A percentile compares a stretch with the other conserved stretches of the same genome.
Conservation (phyloP, 306 rosid genomes). For the Cucumis sativus region DNA sequence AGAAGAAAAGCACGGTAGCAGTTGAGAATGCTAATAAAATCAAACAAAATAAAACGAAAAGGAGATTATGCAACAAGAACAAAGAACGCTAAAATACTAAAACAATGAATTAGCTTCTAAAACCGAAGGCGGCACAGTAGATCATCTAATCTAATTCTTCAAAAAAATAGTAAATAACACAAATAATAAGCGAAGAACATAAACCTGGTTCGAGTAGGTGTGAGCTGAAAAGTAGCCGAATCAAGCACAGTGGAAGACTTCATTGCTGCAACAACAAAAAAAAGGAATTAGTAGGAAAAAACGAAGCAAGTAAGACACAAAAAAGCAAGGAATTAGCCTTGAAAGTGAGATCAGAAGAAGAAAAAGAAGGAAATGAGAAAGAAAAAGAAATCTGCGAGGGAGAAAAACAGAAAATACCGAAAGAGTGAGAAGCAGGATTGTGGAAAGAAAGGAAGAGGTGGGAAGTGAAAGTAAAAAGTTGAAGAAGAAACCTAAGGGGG, state of each 20-base stretch:
- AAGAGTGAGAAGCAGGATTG: slow-evolving; percentile 2
- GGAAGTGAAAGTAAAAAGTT: slow-evolving; percentile 17
- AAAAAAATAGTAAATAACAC: slow-evolving; percentile 1
- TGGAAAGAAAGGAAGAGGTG: slow-evolving; percentile 13
- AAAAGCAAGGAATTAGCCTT: not conserved
- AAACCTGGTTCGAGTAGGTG: slow-evolving; percentile 93
- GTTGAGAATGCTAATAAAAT: not conserved
- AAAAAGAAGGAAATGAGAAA: not conserved
- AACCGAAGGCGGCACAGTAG: slow-evolving; percentile 9
- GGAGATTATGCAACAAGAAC: not conserved
- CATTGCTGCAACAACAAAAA: slow-evolving; percentile 21
- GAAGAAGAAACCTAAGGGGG: slow-evolving; percentile 16
- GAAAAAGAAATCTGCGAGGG: not conserved
- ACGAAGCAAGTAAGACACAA: not conserved
- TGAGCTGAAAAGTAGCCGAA: slow-evolving; percentile 84
- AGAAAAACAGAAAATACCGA: slow-evolving; percentile 3
- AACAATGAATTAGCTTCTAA: slow-evolving; percentile 8
- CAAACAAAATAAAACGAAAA: not conserved
- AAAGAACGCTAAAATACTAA: not conserved
- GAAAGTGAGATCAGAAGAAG: slow-evolving; percentile 28
- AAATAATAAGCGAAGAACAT: not conserved
- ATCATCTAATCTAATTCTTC: slow-evolving; percentile 9
- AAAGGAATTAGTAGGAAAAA: not conserved
- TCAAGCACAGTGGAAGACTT: slow-evolving; percentile 63
- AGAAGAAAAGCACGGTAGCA: not conserved